Evolutionary conservation across 164 flowering plant genomes (phyloP).

Genomic region (Pachysandra terminalis): DNA sequence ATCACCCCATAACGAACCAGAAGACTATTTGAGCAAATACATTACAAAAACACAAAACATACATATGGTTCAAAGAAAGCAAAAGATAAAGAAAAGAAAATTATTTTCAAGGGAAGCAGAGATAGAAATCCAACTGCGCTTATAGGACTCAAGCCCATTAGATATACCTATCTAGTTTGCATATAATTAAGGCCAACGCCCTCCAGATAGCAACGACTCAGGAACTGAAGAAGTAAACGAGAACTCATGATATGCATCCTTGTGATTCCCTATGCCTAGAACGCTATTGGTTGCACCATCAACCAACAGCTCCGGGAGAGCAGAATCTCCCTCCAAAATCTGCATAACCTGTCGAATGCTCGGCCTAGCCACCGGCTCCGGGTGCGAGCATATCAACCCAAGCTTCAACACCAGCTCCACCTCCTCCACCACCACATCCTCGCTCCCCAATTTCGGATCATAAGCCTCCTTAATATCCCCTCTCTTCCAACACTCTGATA

Average conservation of each 20-base stretch:
- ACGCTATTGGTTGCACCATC: background rate
- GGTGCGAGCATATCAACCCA: constrained; percentile 53
- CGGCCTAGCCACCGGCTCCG: constrained; percentile 33
- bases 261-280: background rate
- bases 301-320: constrained; percentile 31
- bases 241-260: background rate
- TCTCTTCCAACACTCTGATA: constrained; percentile 46
- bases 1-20: too few species aligned
- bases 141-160: too few species aligned
- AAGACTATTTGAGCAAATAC: too few species aligned
- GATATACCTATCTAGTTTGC: too few species aligned
- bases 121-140: too few species aligned
- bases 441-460: constrained; percentile 39
- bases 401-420: constrained; percentile 37
- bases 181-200: background rate
- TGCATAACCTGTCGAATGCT: constrained; percentile 57
- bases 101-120: too few species aligned
- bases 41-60: too few species aligned
- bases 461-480: constrained; percentile 44
- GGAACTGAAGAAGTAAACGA: background rate
- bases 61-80: too few species aligned
- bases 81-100: too few species aligned
- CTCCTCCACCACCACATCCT: constrained; percentile 47
- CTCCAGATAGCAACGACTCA: background rate
- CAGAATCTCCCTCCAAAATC: constrained; percentile 52